Evolutionary conservation across 164 flowering plant genomes (phyloP).

Genomic region (Kalanchoe fedtschenkoi): DNA sequence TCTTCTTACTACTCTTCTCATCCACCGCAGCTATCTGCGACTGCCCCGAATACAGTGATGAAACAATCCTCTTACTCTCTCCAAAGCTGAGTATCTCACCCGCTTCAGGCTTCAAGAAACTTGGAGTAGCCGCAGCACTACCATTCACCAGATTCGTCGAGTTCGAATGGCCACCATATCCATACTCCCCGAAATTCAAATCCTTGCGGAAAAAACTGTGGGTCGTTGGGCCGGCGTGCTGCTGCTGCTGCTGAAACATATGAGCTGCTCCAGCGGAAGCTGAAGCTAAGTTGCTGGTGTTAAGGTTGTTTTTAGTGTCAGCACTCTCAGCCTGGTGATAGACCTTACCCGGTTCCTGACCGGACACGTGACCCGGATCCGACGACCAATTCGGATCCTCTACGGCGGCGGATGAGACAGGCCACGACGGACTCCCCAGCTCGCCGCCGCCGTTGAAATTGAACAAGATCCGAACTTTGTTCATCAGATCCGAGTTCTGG

Average conservation of each 20-base stretch:
- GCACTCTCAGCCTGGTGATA: no score
- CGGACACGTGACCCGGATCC: conserved; percentile 36
- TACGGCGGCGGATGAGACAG: conserved; percentile 23
- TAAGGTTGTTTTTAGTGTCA: background rate
- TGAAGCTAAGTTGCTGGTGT: no score
- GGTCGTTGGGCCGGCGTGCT: no score
- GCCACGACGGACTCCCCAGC: conserved; percentile 30
- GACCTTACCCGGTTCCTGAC: conserved; percentile 25
- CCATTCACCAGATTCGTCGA: background rate
- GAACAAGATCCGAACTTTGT: conserved; percentile 55
- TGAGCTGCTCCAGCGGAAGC: no score
- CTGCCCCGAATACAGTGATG: conserved; percentile 5
- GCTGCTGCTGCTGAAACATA: no score
- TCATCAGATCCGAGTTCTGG: conserved; percentile 65
- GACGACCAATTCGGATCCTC: conserved; percentile 41
- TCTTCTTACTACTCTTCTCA: conserved; percentile 27
- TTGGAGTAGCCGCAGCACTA: background rate
- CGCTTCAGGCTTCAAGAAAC: conserved; percentile 47
- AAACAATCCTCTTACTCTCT: conserved; percentile 32
- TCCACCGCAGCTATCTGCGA: conserved; percentile 23
- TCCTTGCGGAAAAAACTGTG: background rate
- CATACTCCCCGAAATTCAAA: no score
- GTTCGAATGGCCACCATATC: background rate
- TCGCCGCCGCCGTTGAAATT: conserved; percentile 25
- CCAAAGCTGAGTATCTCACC: conserved; percentile 77